A percentile compares a stretch with the other conserved stretches of the same genome.
Conservation (phyloP, 768 basidiomycete genomes). For the Inosperma sp. region DNA sequence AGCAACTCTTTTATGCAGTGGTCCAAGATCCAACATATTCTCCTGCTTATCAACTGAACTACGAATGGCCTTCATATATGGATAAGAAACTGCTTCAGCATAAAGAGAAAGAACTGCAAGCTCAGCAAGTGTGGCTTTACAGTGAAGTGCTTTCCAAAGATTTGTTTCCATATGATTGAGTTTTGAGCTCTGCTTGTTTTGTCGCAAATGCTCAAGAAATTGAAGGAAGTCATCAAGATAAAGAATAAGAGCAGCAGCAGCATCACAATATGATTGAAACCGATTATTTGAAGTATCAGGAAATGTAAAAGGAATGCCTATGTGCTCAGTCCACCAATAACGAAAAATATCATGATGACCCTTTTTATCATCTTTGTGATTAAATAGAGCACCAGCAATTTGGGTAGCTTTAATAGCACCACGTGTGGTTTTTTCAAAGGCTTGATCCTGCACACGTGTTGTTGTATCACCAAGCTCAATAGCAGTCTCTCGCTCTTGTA, state of each 20-base stretch:
- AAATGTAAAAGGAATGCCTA: slow-evolving; percentile 18
- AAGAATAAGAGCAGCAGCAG: slow-evolving; percentile 20
- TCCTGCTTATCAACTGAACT: background rate
- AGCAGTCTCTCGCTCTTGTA: background rate
- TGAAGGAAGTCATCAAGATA: slow-evolving; percentile 19
- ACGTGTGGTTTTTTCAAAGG: background rate
- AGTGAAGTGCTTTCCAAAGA: slow-evolving; percentile 22
- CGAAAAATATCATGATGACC: slow-evolving; percentile 27
- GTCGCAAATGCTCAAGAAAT: slow-evolving; percentile 19
- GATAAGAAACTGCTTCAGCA: slow-evolving; percentile 1
- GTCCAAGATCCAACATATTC: slow-evolving; percentile 27
- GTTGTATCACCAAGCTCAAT: background rate
- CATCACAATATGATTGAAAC: slow-evolving; percentile 23
- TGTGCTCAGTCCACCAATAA: slow-evolving; percentile 12
- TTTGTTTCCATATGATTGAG: slow-evolving; percentile 26
- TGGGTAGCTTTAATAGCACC: slow-evolving; percentile 14
- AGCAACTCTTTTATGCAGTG: slow-evolving; percentile 17
- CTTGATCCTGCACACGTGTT: slow-evolving; percentile 3
- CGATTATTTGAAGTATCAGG: slow-evolving; percentile 25
- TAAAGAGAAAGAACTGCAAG: slow-evolving; percentile 6
- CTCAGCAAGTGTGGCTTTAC: slow-evolving; percentile 12
- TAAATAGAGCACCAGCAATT: slow-evolving; percentile 26
- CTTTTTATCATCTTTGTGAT: slow-evolving; percentile 34
- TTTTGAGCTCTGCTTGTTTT: slow-evolving; percentile 22
- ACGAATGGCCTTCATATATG: slow-evolving; percentile 4